Conservation (phyloP, 441 rosid species). For the Pelargonium australe region DNA sequence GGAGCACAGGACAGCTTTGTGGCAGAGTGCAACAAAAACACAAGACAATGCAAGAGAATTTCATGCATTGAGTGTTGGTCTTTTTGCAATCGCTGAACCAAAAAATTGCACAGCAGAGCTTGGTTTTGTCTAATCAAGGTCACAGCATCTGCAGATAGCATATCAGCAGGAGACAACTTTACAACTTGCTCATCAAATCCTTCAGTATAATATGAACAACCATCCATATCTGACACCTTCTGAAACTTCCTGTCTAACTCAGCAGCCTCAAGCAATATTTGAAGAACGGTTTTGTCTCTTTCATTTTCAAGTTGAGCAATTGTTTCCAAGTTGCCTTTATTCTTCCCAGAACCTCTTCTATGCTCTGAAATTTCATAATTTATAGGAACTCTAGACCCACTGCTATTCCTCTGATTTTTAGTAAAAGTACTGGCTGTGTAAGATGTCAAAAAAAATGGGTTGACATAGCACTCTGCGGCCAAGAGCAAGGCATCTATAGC, state of each 20-base stretch:
- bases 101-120: constrained; percentile 54
- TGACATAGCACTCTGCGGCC: constrained; percentile 89
- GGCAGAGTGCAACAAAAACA: constrained; percentile 63
- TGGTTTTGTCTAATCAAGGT: constrained; percentile 82
- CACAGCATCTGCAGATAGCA: constrained; percentile 58
- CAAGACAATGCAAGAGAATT: constrained; percentile 66
- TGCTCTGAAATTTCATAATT: constrained; percentile 27
- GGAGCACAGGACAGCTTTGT: constrained; percentile 59
- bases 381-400: constrained; percentile 25
- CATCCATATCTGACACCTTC: constrained; percentile 27
- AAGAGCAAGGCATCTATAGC: constrained; percentile 76
- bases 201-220: constrained; percentile 25
- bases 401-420: constrained; percentile 20
- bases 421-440: constrained; percentile 32
- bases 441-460: constrained; percentile 68
- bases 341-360: constrained; percentile 30
- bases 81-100: constrained; percentile 50
- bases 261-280: constrained; percentile 69
- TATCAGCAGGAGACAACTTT: constrained; percentile 46
- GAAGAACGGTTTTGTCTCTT: constrained; percentile 72
- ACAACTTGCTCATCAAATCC: constrained; percentile 42
- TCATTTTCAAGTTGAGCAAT: constrained; percentile 55
- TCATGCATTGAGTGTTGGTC: constrained; percentile 69
- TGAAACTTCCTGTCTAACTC: constrained; percentile 54
- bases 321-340: constrained; percentile 34